These are phyloP conservation scores for Shiraia sp. DNA, from an alignment of 2,329 filamentous ascomycete species.

Conservation along the genomic window DNA sequence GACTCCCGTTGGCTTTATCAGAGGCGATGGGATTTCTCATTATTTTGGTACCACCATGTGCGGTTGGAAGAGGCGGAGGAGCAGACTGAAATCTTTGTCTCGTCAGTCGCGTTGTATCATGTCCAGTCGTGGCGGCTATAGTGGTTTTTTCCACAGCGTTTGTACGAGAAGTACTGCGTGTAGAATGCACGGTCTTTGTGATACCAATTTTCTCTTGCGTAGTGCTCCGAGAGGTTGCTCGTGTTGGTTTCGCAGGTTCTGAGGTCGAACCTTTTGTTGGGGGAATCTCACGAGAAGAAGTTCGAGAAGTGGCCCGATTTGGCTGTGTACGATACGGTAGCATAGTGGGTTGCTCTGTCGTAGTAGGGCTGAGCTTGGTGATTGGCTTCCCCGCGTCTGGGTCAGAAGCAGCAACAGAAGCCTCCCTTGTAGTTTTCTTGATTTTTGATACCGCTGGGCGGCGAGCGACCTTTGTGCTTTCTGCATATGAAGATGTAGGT, in stretches of 20 bases:
- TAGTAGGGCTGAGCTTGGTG: background rate
- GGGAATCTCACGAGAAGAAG: background rate
- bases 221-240: conserved; percentile 1
- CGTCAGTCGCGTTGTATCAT: background rate
- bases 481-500: conserved; percentile 2
- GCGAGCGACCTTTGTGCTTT: conserved; percentile 3
- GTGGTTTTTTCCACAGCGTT: too few species aligned
- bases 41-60: background rate
- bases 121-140: too few species aligned
- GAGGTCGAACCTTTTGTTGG: background rate
- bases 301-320: conserved; percentile 1
- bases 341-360: conserved; percentile 4
- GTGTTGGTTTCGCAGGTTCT: conserved; percentile 1
- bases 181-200: too few species aligned
- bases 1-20: conserved; percentile 15
- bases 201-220: background rate
- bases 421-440: background rate
- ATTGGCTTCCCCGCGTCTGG: too few species aligned
- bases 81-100: background rate
- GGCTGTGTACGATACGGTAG: conserved; percentile 1
- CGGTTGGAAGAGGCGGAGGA: background rate
- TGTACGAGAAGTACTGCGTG: too few species aligned
- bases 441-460: conserved; percentile 2
- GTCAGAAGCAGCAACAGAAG: background rate
- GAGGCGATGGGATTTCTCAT: background rate